Evolutionary conservation across 2,329 filamentous ascomycete species (phyloP).

Genomic region (Spiromastix sp.): DNA sequence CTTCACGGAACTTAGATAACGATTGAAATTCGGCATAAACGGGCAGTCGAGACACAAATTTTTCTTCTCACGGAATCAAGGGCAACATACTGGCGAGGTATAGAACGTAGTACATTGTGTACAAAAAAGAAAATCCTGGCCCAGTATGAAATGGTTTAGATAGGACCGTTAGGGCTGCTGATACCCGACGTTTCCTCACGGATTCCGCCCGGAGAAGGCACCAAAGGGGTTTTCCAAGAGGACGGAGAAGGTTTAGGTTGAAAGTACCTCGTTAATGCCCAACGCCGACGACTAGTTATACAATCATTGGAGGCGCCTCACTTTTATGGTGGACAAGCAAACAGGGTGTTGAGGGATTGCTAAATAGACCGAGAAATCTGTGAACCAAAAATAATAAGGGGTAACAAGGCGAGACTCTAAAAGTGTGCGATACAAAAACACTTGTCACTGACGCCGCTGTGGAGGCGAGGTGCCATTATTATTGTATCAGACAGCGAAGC

Average conservation of each 20-base stretch:
- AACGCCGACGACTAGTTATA: conserved; percentile 14
- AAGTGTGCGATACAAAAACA: conserved; percentile 3
- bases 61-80: conserved; percentile 10
- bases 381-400: conserved; percentile 8
- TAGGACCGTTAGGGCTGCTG: conserved; percentile 6
- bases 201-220: conserved; percentile 11
- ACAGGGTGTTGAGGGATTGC: conserved; percentile 8
- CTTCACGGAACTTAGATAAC: too few species aligned
- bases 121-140: conserved; percentile 11
- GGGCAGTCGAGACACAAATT: too few species aligned
- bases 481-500: conserved; percentile 11
- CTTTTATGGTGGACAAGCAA: conserved; percentile 1
- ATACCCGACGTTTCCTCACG: conserved; percentile 4
- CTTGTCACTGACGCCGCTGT: conserved; percentile 2
- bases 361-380: conserved; percentile 9
- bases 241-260: too few species aligned
- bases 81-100: conserved; percentile 62
- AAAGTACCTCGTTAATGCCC: conserved; percentile 19
- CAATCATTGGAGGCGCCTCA: conserved; percentile 5
- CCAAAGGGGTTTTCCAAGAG: too few species aligned
- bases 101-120: conserved; percentile 43
- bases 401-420: conserved; percentile 5
- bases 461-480: conserved; percentile 10
- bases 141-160: conserved; percentile 14
- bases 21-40: too few species aligned